Conservation (phyloP, 2,329 filamentous ascomycete genomes). For the Colletotrichum falcatum region DNA sequence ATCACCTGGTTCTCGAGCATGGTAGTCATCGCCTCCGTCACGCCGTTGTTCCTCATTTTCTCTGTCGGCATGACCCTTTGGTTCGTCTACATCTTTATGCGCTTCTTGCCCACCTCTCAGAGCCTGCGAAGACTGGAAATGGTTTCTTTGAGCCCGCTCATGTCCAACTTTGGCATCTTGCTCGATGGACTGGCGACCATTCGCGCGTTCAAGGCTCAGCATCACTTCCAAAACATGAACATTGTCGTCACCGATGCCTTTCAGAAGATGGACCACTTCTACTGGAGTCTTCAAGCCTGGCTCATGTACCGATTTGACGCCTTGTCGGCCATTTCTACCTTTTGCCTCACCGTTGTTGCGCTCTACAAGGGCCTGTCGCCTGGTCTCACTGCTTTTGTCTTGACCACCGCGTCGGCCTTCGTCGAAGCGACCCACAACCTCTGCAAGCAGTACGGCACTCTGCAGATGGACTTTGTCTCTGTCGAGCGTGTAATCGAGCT, state of each 20-base stretch:
- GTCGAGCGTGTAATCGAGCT: constrained; percentile 89
- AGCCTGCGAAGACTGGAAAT: constrained; percentile 87
- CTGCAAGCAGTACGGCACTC: constrained; percentile 83
- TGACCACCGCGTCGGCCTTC: constrained; percentile 77
- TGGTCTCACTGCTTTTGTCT: constrained; percentile 85
- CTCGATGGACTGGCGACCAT: constrained; percentile 89
- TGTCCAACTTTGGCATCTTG: constrained; percentile 92
- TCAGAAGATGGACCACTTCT: constrained; percentile 96
- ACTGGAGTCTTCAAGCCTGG: constrained; percentile 91
- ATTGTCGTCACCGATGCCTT: constrained; percentile 87
- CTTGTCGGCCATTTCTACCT: constrained; percentile 79
- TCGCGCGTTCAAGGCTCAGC: constrained; percentile 82
- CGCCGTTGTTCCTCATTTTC: constrained; percentile 80
- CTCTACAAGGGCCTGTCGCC: constrained; percentile 80
- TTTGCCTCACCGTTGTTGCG: constrained; percentile 79
- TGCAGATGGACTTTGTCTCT: constrained; percentile 93
- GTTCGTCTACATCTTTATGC: constrained; percentile 80
- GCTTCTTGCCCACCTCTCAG: constrained; percentile 86
- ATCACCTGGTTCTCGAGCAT: constrained; percentile 81
- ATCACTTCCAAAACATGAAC: constrained; percentile 83
- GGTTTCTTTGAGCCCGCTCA: constrained; percentile 87
- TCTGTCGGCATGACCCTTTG: constrained; percentile 73
- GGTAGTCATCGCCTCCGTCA: constrained; percentile 81
- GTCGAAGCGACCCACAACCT: constrained; percentile 78
- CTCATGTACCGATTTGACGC: constrained; percentile 82